Conservation (phyloP, 495 filamentous ascomycete species). For the Clavariopsis aquatica region DNA sequence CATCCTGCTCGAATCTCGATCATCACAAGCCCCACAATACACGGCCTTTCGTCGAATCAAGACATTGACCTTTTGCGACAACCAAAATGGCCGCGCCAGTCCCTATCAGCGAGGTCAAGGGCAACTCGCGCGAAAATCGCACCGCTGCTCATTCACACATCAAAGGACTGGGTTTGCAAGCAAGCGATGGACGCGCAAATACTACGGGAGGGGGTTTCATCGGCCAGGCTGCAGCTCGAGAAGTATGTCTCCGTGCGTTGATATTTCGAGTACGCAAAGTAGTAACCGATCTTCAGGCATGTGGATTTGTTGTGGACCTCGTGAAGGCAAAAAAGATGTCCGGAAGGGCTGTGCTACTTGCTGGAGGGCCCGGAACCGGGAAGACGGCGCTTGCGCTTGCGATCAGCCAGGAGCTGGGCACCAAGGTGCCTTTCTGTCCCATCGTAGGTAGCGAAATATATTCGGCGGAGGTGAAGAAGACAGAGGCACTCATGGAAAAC, state of each 20-base stretch:
- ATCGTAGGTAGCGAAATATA: slow-evolving; percentile 98
- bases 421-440: slow-evolving; percentile 95
- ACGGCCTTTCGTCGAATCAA: neutral
- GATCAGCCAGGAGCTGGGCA: slow-evolving; percentile 91
- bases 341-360: slow-evolving; percentile 86
- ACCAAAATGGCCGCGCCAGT: slow-evolving; percentile 50
- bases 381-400: slow-evolving; percentile 95
- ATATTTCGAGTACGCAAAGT: neutral
- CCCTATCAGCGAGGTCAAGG: slow-evolving; percentile 93
- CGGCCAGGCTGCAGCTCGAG: slow-evolving; percentile 82
- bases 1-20: neutral
- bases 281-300: slow-evolving; percentile 59
- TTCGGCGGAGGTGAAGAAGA: slow-evolving; percentile 97
- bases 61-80: slow-evolving; percentile 1
- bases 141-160: slow-evolving; percentile 97
- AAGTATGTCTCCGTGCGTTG: slow-evolving; percentile 56
- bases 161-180: slow-evolving; percentile 78
- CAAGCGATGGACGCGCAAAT: slow-evolving; percentile 79
- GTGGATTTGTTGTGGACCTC: slow-evolving; percentile 91
- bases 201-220: slow-evolving; percentile 77
- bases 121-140: slow-evolving; percentile 90
- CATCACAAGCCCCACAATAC: neutral
- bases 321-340: slow-evolving; percentile 96
- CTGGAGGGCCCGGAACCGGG: slow-evolving; percentile 89
- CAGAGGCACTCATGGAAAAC: slow-evolving; percentile 97